Base-by-base conservation (phyloP, 139 green algal species). In the Picochlorum sp. region DNA sequence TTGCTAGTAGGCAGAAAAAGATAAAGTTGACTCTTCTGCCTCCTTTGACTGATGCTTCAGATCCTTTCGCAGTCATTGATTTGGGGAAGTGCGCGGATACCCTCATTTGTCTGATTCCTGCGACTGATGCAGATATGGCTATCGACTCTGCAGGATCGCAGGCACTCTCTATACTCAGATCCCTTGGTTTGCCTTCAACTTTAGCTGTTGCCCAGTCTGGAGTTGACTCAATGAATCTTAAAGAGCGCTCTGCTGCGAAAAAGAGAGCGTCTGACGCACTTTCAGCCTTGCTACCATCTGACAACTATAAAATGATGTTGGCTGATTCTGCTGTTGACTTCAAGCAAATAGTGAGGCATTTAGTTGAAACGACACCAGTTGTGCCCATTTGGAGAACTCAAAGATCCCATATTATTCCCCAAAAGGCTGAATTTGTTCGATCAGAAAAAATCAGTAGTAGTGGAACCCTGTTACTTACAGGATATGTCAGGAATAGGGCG, bases 361-460 rank as follows among this genome's bases (percentile, higher is more conserved):
- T 95, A 26, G 64, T 54, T 2, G 81, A 91, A 29, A 56, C 56
- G 5, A 50, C 66, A 9, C 36, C 56, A 28, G 56, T 18, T 28
- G 36, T 73, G 20, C 86, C 85, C 16, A 35, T 70, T 28, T 96
- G 88, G 88, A 75, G 88, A 18, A 65, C 65, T 59, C 75, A 88
- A 40, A 74, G 88, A 20, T 80, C 88, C 0, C 40, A 49, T 2
- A 32, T 96, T 20, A 55, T 93, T 55, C 65, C 84, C 2, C 73
- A 93, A 55, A 60, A 37, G 0, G 81, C 76, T 0, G 57, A 64
- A 30, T 85, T 81, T 39, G 33, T 29, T 18, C n/a, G n/a, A n/a
- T n/a, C n/a, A n/a, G n/a, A 28, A 8, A 35, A 36, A 8, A 53
- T 41, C 24, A 14, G 26, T 7, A 33, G 22, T 1, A 37, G 50